phyloP scores from a whole-genome alignment of 176 grass and related monocot genomes.

The Sorghum bicolor region Sorghum_bicolor_NCBIv3 NC_012870.2:60420001-60420500 shows the following conservation, averaged over 20 bases:
- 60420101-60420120: neutral
- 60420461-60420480: neutral
- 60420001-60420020: neutral
- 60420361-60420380: no score
- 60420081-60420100: neutral
- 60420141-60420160: neutral
- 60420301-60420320: neutral
- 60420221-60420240: neutral
- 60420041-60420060: constrained; percentile 47
- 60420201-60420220: neutral
- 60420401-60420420: no score
- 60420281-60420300: no score
- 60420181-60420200: neutral
- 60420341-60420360: neutral
- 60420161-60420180: neutral
- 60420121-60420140: neutral
- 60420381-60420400: no score
- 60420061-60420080: neutral
- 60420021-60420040: constrained; percentile 31
- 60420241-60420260: neutral
- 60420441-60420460: neutral
- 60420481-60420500: no score
- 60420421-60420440: no score
- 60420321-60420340: neutral
- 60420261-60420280: neutral